Percentiles rank a stretch among this genome's conserved stretches.
Conservation (phyloP, 495 filamentous ascomycete genomes). For the Symbiotaphrina buchneri region DNA sequence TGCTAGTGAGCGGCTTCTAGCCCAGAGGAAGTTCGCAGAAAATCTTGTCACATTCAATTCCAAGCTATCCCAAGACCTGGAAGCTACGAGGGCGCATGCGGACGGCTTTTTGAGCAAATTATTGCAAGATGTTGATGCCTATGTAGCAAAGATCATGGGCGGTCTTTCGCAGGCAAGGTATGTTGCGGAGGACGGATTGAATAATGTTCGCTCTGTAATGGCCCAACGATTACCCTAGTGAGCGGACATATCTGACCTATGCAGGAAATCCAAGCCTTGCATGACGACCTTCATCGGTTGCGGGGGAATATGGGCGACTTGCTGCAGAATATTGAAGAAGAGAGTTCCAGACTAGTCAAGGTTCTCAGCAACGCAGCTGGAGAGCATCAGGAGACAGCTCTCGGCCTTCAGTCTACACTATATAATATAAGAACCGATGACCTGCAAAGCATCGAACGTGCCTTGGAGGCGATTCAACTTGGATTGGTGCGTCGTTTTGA, state of each 20-base stretch:
- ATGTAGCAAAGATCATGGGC: slow-evolving; percentile 8
- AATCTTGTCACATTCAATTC: slow-evolving; percentile 13
- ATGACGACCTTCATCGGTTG: no score
- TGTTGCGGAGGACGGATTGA: slow-evolving; percentile 11
- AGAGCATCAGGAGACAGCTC: slow-evolving; percentile 2
- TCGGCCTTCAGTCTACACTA: slow-evolving; percentile 10
- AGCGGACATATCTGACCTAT: background rate
- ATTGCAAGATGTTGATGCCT: slow-evolving; percentile 12
- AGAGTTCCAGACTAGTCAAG: no score
- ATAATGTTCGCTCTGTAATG: background rate
- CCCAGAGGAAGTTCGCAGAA: slow-evolving; percentile 17
- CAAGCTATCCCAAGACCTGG: slow-evolving; percentile 15
- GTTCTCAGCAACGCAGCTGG: slow-evolving; percentile 9
- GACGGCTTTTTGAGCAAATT: slow-evolving; percentile 11
- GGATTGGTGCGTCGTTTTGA: slow-evolving; percentile 9
- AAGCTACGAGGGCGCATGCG: slow-evolving; percentile 12
- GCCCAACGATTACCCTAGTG: background rate
- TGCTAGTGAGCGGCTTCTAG: slow-evolving; percentile 12
- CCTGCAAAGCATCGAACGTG: slow-evolving; percentile 4
- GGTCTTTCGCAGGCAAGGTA: slow-evolving; percentile 9
- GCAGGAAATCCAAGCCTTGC: no score
- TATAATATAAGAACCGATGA: slow-evolving; percentile 11
- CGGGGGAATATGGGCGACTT: no score
- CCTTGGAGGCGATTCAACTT: slow-evolving; percentile 11
- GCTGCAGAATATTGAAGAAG: no score